Evolutionary conservation across 2,329 filamentous ascomycete species (phyloP).

Genomic region (Didymella exigua): DNA sequence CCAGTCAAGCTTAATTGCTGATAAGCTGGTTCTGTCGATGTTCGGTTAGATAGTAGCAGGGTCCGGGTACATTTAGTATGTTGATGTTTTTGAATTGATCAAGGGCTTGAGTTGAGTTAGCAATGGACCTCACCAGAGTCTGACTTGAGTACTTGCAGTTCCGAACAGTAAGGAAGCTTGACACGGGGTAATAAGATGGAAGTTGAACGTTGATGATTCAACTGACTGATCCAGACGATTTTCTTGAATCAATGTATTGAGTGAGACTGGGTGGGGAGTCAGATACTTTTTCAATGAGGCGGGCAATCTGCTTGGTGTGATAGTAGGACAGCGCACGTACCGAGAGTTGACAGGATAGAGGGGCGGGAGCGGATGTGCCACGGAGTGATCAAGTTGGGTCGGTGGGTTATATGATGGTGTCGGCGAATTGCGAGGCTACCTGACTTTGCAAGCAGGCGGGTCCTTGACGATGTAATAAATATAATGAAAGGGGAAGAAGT

Average conservation of each 20-base stretch:
- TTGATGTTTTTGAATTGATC: not conserved
- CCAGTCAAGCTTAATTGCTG: not conserved
- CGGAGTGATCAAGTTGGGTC: conserved; percentile 23
- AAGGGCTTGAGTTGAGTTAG: not conserved
- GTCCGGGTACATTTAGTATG: not conserved
- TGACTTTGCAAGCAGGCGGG: conserved; percentile 31
- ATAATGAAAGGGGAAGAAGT: conserved; percentile 28
- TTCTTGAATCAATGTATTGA: not conserved
- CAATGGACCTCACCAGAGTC: not conserved
- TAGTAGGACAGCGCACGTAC: conserved; percentile 19
- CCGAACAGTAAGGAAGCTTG: not conserved
- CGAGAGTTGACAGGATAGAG: conserved; percentile 19
- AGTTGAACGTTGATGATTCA: not conserved
- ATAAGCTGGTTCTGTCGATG: not conserved
- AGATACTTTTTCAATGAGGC: conserved; percentile 2
- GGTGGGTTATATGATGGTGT: conserved; percentile 18
- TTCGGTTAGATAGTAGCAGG: not conserved
- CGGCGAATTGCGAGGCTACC: conserved; percentile 35
- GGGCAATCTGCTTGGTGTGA: not conserved
- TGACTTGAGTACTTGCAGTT: not conserved
- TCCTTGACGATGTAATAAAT: conserved; percentile 35
- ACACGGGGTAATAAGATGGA: not conserved
- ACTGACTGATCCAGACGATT: not conserved
- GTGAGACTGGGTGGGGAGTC: not conserved
- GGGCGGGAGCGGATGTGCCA: conserved; percentile 24